Conservation (phyloP, 495 filamentous ascomycete species). For the Echria macrotheca region DNA sequence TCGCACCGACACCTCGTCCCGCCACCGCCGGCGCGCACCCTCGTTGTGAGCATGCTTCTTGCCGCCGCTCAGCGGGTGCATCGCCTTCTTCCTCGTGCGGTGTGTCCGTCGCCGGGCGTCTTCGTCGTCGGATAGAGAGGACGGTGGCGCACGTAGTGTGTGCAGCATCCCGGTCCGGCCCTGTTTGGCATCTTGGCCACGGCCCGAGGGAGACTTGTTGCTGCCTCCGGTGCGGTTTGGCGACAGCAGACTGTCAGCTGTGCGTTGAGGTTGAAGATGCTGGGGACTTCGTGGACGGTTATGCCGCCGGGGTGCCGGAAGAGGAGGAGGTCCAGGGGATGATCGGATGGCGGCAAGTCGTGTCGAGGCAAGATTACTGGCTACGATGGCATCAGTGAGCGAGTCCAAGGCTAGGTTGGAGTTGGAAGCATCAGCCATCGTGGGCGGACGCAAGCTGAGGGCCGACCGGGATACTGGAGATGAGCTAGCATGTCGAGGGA, state of each 20-base stretch:
- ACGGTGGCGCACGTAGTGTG: slow-evolving; percentile 61
- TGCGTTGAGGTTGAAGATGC: slow-evolving; percentile 37
- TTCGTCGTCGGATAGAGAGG: slow-evolving; percentile 55
- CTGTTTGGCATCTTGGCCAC: slow-evolving; percentile 15
- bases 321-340: slow-evolving; percentile 26
- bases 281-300: slow-evolving; percentile 41
- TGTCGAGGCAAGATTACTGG: slow-evolving; percentile 74
- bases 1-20: slow-evolving; percentile 65
- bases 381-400: slow-evolving; percentile 71
- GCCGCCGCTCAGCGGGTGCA: slow-evolving; percentile 21
- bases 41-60: slow-evolving; percentile 79
- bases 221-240: slow-evolving; percentile 49
- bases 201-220: slow-evolving; percentile 47
- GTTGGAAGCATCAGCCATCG: neutral
- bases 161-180: slow-evolving; percentile 54
- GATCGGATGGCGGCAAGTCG: slow-evolving; percentile 24
- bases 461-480: neutral
- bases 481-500: neutral
- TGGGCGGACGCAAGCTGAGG: neutral
- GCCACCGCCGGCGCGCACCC: slow-evolving; percentile 79
- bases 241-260: slow-evolving; percentile 29
- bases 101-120: slow-evolving; percentile 40
- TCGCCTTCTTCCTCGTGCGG: slow-evolving; percentile 35
- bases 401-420: slow-evolving; percentile 35
- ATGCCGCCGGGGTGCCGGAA: slow-evolving; percentile 22